Base-by-base conservation (phyloP, 768 basidiomycete species). In the Lyophyllum shimeji region DNA sequence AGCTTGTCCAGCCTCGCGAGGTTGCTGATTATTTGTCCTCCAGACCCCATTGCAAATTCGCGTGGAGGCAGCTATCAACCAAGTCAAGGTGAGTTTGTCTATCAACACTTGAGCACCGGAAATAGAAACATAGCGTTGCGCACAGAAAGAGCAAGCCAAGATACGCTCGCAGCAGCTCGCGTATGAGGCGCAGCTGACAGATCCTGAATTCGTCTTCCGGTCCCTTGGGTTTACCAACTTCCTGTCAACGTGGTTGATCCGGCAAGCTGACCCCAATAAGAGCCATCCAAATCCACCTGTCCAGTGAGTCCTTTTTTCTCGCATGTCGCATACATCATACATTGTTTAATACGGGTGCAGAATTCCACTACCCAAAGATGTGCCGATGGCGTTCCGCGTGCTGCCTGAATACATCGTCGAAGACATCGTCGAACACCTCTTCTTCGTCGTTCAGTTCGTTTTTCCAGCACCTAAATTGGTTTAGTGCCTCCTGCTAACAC, bases 331-430 rank as follows among this genome's bases (percentile, higher is more conserved):
- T 23, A 15, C 12, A 53, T 15, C 25, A 2, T 23, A 15, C 12
- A 53, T 15, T 37, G 44, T n/a, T 55, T 31, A 52, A 37, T 25
- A 18, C n/a, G 24, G 47, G 49, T 43, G n/a, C 61, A 96, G 93
- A 34, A 72, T 98, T 27, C 95, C 95, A 0, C 75, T 99, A 17
- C 90, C 94, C 0, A 76, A 83, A 53, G 90, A 95, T 50, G 88
- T 95, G 7, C 94, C 95, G 0, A 80, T 87, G 71, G 76, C 82
- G 0, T 98, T 98, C 79, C 80, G 87, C 27, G 86, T 90, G 52
- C 79, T 98, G 25, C 97, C 97, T 0, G 97, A 99, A 69, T 96
- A 95, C 67, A 82, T 97, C 13, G 71, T 98, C 40, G 97, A 98
- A 67, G 96, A 98, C 66, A 84, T 98, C 6, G 88, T 94, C 1